Base-by-base conservation (phyloP, 2,329 filamentous ascomycete species). In the Nemania diffusa region DNA sequence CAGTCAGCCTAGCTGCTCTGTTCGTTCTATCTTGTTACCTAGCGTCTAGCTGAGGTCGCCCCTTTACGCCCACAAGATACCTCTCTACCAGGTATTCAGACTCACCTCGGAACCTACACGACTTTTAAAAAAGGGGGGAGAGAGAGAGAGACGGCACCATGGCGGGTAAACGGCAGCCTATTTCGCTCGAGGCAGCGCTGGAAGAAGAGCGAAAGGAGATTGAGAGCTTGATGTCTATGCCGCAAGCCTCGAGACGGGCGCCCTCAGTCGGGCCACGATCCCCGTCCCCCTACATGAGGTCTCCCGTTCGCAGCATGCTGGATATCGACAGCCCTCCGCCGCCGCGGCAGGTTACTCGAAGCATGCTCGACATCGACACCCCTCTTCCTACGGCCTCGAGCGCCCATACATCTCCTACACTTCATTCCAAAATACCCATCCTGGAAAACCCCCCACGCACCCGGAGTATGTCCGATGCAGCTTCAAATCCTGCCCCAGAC, bases 291-390 rank as follows among this genome's bases (percentile, higher is more conserved):
- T 68, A 60, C 40, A 51, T 67, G 61, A 68, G 62, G 69, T 83
- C 84, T 40, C 85, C 87, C 5, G 83, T 90, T 58, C 85, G 89
- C 70, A 92, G 88, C 79, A 89, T 92, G 87, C 83, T 91, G 64
- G 87, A 90, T 73, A 81, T 89, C 69, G 83, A 83, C 71, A 80
- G 80, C 62, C 81, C 69, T 2, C 67, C 69, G 1, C 65, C 67
- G 3, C 74, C 80, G 26, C 72, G 79, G 5, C 79, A 81, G 3
- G 80, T 79, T 50, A 74, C 83, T 37, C 80, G 84, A 73, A 88
- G 85, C 73, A 87, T 87, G 84, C 79, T 88, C 32, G 84, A 85
- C 72, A 74, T 84, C 46, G 81, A 81, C 62, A 77, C 77, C 26
- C 78, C 83, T 32, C 69, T 71, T 57, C 65, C 77, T 7, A 75